Base-by-base conservation (phyloP, 164 flowering plant species). In the Vitis rotundifolia region DNA sequence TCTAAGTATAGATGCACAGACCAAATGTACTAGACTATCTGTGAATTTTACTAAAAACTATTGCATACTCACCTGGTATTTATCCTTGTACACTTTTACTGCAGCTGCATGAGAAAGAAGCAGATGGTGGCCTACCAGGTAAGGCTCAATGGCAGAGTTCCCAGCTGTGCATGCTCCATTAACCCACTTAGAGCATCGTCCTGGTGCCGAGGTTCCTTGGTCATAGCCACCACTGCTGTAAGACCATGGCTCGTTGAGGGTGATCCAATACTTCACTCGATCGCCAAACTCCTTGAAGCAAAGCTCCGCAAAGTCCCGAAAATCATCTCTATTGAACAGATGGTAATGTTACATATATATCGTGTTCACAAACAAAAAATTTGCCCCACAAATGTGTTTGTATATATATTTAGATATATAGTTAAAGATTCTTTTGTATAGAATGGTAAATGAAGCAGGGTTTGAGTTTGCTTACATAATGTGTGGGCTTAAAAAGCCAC, bases 131-230 rank as follows among this genome's bases (percentile, higher is more conserved):
- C 79, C 78, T 2, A 69, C 80, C 0, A 80, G 2, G 22, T 88
- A 86, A 0, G 89, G 89, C 70, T 86, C 91, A 2, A 81, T 84
- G 11, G 73, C 76, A 0, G 89, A 86, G 70, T 86, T 64, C 1
- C 89, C 89, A 0, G 12, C 67, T 0, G 71, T 67, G 66, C 89
- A 75, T 14, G 48, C 47, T 15, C 16, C 26, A 5, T 49, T 54
- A n/a, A 54, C 44, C 66, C 66, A 72, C 9, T 19, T 49, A 49
- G 79, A 79, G 22, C 82, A 72, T 49, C 82, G 68, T 3, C 72
- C 79, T 0, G 82, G 82, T 3, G 82, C 74, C 11, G 18, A 6
- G 6, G 0, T 2, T 8, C 82, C 82, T 0, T 3, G 0, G 7
- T 51, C 72, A 53, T 76, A 73, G 8, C 82, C 79, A 37, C 6